Percentiles rank a stretch among this genome's conserved stretches.
Evolutionary conservation across 2,329 filamentous ascomycete species (phyloP).

Genomic region (Aspergillus oerlinghausenensis): DNA sequence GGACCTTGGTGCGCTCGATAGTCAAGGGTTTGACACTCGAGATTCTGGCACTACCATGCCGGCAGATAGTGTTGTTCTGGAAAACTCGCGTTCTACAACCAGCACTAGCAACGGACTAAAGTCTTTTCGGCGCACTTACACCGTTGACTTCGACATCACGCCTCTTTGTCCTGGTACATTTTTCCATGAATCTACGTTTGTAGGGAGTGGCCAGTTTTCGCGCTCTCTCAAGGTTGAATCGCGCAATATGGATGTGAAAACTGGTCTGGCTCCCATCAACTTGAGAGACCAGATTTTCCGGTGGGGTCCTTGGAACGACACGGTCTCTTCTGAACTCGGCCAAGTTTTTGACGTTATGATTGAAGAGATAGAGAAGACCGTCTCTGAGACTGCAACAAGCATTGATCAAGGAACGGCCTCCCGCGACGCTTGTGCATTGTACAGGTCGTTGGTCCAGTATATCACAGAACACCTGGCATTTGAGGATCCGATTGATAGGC

Average conservation of each 20-base stretch:
- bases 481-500: conserved; percentile 51
- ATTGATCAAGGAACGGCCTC: background rate
- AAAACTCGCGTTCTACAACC: background rate
- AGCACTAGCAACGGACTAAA: conserved; percentile 41
- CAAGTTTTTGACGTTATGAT: conserved; percentile 32
- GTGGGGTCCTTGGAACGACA: conserved; percentile 55
- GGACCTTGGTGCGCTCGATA: conserved; percentile 43
- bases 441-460: conserved; percentile 47
- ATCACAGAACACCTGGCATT: conserved; percentile 48
- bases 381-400: conserved; percentile 7
- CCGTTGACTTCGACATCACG: conserved; percentile 50
- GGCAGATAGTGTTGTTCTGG: conserved; percentile 4
- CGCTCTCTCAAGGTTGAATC: conserved; percentile 39
- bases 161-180: conserved; percentile 50
- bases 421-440: conserved; percentile 11
- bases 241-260: conserved; percentile 42
- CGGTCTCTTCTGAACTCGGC: conserved; percentile 46
- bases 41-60: conserved; percentile 18
- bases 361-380: conserved; percentile 14
- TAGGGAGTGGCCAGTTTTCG: conserved; percentile 54
- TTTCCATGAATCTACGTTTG: conserved; percentile 53
- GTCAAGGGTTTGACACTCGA: conserved; percentile 37
- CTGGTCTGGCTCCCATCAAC: conserved; percentile 37
- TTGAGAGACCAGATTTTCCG: conserved; percentile 31
- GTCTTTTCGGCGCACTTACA: conserved; percentile 47